Conservation (phyloP, 108 stramenopile species). For the Skeletonema costatum region DNA sequence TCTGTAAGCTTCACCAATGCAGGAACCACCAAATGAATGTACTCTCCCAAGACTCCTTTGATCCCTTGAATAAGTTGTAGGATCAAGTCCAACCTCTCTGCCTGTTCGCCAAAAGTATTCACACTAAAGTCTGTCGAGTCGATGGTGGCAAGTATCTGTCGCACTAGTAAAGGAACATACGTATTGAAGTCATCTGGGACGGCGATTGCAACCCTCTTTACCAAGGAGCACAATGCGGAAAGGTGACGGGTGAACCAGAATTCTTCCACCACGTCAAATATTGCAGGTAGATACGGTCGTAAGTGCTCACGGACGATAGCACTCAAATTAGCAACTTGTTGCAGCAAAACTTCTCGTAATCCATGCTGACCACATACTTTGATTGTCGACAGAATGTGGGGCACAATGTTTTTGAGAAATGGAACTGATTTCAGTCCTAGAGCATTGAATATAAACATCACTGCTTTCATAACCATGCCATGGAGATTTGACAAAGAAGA, state of each 20-base stretch:
- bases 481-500: slow-evolving; percentile 90
- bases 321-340: slow-evolving; percentile 88
- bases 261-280: slow-evolving; percentile 88
- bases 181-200: slow-evolving; percentile 85
- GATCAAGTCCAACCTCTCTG: slow-evolving; percentile 69
- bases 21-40: slow-evolving; percentile 84
- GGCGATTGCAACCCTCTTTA: slow-evolving; percentile 82
- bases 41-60: slow-evolving; percentile 69
- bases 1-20: slow-evolving; percentile 83
- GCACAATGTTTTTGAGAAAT: slow-evolving; percentile 87
- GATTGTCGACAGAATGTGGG: slow-evolving; percentile 84
- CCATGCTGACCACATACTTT: slow-evolving; percentile 77
- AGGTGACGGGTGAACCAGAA: slow-evolving; percentile 92
- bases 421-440: slow-evolving; percentile 88
- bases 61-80: slow-evolving; percentile 67
- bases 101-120: slow-evolving; percentile 4
- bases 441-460: slow-evolving; percentile 93
- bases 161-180: slow-evolving; percentile 78
- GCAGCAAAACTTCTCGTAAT: slow-evolving; percentile 88
- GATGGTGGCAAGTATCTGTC: slow-evolving; percentile 65
- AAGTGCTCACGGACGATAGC: slow-evolving; percentile 87
- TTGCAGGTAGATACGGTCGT: slow-evolving; percentile 84
- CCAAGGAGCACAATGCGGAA: slow-evolving; percentile 78
- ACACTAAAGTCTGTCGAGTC: slow-evolving; percentile 68
- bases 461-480: slow-evolving; percentile 90